A percentile compares a stretch with the other conserved stretches of the same genome.
phyloP scores from a whole-genome alignment of 2,329 filamentous ascomycete genomes.

The Intubia oerlemansii region DNA sequence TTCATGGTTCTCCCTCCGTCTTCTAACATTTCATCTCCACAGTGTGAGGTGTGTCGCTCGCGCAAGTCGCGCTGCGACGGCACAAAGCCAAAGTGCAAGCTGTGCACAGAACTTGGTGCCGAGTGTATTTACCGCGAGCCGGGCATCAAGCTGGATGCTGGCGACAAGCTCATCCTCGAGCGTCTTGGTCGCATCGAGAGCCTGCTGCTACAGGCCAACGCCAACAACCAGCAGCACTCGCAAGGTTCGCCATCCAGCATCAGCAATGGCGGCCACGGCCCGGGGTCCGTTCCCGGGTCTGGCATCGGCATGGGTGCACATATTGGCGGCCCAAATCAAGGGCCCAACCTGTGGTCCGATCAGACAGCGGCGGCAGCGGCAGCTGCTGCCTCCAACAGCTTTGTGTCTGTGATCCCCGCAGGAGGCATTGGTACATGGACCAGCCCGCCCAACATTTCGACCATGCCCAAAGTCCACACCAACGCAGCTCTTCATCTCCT shows the following conservation, averaged over 20 bases:
- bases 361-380: conserved; percentile 6
- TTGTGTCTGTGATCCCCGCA: conserved; percentile 34
- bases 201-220: conserved; percentile 50
- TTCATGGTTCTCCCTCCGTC: neutral
- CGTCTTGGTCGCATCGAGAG: conserved; percentile 58
- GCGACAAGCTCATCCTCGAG: conserved; percentile 69
- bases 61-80: conserved; percentile 65
- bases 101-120: conserved; percentile 62
- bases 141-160: conserved; percentile 69
- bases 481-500: conserved; percentile 60
- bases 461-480: conserved; percentile 70
- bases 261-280: conserved; percentile 42
- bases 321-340: too few relatives aligned
- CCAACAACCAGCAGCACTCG: conserved; percentile 16
- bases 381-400: conserved; percentile 19
- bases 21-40: conserved; percentile 5
- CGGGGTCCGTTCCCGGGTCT: too few relatives aligned
- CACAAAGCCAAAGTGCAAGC: conserved; percentile 62
- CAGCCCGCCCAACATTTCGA: conserved; percentile 46
- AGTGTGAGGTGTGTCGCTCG: conserved; percentile 68
- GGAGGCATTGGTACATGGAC: conserved; percentile 55
- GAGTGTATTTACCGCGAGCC: conserved; percentile 73
- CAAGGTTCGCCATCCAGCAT: conserved; percentile 39
- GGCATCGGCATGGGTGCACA: too few relatives aligned
- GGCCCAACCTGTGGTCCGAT: conserved; percentile 31